A percentile compares a stretch with the other conserved stretches of the same genome.
Evolutionary conservation across 1,139 yeast species (phyloP).

Genomic region (Petasospora fabianii): DNA sequence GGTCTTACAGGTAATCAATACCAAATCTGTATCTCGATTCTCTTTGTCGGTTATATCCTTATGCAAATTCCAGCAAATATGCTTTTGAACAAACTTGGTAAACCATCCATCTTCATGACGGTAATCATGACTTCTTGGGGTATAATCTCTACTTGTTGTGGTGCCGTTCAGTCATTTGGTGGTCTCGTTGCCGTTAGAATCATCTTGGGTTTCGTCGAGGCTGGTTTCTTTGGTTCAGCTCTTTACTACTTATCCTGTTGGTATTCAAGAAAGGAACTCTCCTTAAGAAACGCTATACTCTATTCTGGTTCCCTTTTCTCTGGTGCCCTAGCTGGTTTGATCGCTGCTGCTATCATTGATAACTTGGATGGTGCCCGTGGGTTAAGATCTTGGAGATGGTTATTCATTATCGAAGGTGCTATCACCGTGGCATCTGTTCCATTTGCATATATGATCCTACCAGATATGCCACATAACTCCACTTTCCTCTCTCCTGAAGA

Average conservation of each 20-base stretch:
- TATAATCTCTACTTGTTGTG: slow-evolving; percentile 43
- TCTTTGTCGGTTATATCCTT: slow-evolving; percentile 52
- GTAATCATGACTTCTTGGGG: slow-evolving; percentile 53
- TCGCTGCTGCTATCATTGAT: slow-evolving; percentile 38
- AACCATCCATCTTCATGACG: slow-evolving; percentile 43
- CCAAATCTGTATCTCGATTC: slow-evolving; percentile 50
- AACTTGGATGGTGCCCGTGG: slow-evolving; percentile 32
- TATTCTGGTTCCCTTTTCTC: slow-evolving; percentile 49
- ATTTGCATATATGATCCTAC: slow-evolving; percentile 44
- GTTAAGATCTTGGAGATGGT: slow-evolving; percentile 53
- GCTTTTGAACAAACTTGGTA: slow-evolving; percentile 38
- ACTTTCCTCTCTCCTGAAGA: slow-evolving; percentile 47
- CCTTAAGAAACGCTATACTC: slow-evolving; percentile 45
- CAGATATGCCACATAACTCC: slow-evolving; percentile 46
- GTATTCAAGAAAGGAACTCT: slow-evolving; percentile 45
- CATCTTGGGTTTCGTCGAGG: slow-evolving; percentile 53
- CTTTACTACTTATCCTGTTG: slow-evolving; percentile 42
- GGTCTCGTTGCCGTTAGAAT: slow-evolving; percentile 47
- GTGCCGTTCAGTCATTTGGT: slow-evolving; percentile 37
- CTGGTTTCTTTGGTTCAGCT: slow-evolving; percentile 53
- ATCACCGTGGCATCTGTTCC: slow-evolving; percentile 48
- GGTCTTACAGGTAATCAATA: slow-evolving; percentile 46
- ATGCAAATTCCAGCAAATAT: slow-evolving; percentile 52
- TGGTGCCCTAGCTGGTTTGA: slow-evolving; percentile 49
- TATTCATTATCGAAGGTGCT: slow-evolving; percentile 55